Conservation (phyloP, 768 basidiomycete genomes). For the Amyloporia xantha region DNA sequence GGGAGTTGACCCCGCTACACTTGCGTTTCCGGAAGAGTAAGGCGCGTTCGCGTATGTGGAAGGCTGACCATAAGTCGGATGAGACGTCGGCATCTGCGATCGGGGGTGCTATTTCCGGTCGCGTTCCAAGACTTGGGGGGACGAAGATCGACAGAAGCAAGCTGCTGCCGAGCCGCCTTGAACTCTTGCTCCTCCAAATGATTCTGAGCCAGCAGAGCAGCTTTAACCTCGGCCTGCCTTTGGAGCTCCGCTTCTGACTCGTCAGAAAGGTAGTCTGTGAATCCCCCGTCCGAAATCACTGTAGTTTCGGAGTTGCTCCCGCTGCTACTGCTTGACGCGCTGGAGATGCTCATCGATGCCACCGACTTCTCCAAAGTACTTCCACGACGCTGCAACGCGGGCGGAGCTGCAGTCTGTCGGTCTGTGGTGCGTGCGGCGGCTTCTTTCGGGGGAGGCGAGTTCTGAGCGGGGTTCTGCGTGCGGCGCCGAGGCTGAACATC, state of each 20-base stretch:
- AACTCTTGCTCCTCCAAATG: slow-evolving; percentile 79
- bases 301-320: slow-evolving; percentile 68
- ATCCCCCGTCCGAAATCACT: slow-evolving; percentile 78
- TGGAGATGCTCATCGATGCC: slow-evolving; percentile 31
- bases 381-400: slow-evolving; percentile 9
- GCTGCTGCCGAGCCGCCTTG: slow-evolving; percentile 71
- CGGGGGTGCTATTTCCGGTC: slow-evolving; percentile 14
- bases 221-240: slow-evolving; percentile 76
- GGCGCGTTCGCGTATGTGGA: neutral
- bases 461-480: slow-evolving; percentile 9
- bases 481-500: slow-evolving; percentile 23
- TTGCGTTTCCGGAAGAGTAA: slow-evolving; percentile 4
- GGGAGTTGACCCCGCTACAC: slow-evolving; percentile 11
- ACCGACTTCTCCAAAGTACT: slow-evolving; percentile 34
- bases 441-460: slow-evolving; percentile 1
- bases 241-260: slow-evolving; percentile 89
- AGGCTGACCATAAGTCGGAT: slow-evolving; percentile 7
- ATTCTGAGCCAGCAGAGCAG: slow-evolving; percentile 71
- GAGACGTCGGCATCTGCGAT: slow-evolving; percentile 1
- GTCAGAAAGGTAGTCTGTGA: slow-evolving; percentile 88
- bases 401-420: slow-evolving; percentile 13
- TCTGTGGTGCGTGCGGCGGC: slow-evolving; percentile 10
- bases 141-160: slow-evolving; percentile 64
- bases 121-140: slow-evolving; percentile 76
- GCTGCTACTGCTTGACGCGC: slow-evolving; percentile 39